Evolutionary conservation across 2,329 filamentous ascomycete species (phyloP).

Genomic region (Cladosporium oxysporum): DNA sequence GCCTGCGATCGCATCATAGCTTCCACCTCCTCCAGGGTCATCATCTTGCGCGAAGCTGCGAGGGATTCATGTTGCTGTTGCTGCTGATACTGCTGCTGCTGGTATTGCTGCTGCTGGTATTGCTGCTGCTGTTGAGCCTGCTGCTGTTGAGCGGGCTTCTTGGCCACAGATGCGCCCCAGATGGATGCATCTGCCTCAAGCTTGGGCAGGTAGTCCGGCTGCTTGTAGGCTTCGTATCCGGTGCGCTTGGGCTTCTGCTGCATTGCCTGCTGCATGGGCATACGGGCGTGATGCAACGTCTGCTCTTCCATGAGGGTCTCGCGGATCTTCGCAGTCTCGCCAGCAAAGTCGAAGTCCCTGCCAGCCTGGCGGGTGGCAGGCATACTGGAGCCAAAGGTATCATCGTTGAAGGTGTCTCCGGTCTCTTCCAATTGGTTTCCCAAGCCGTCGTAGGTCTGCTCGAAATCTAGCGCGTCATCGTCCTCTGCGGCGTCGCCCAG

Average conservation of each 20-base stretch:
- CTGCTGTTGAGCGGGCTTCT: conserved; percentile 40
- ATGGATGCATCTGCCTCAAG: conserved; percentile 90
- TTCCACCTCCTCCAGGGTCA: conserved; percentile 97
- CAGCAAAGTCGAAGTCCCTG: conserved; percentile 97
- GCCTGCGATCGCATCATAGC: conserved; percentile 80
- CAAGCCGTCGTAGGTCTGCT: conserved; percentile 95
- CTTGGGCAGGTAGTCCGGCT: conserved; percentile 81
- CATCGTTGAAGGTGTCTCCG: conserved; percentile 93
- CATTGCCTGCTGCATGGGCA: conserved; percentile 57
- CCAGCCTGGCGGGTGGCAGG: conserved; percentile 58
- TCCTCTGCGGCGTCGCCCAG: conserved; percentile 61
- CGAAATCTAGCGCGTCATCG: conserved; percentile 76
- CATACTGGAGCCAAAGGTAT: conserved; percentile 70
- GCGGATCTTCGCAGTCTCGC: conserved; percentile 83
- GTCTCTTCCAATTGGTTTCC: conserved; percentile 89
- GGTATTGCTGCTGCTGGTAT: neutral
- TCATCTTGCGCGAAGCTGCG: conserved; percentile 67
- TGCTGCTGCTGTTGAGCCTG: conserved; percentile 28
- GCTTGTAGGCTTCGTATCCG: conserved; percentile 89
- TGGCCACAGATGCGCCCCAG: conserved; percentile 77
- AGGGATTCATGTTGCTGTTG: conserved; percentile 24
- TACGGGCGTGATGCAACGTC: conserved; percentile 75
- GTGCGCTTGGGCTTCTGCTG: conserved; percentile 67
- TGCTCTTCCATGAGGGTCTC: conserved; percentile 90
- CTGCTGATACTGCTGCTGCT: conserved; percentile 22